phyloP scores from a whole-genome alignment of 371 early-diverging fungal genomes.

The Mucor piriformis region DNA sequence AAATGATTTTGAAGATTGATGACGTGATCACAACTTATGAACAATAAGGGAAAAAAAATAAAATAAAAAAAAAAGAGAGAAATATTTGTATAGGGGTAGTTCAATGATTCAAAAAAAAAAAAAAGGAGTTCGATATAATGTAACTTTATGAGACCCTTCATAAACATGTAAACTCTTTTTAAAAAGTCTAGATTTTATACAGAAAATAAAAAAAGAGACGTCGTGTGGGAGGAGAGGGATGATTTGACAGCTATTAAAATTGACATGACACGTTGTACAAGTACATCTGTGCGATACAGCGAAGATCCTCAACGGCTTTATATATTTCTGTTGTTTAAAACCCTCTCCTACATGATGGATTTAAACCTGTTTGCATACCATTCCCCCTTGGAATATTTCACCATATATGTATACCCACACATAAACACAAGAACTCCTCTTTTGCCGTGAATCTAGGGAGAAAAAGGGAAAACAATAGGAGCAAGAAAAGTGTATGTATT shows the following conservation, averaged over 20 bases:
- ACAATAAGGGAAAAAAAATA: slow-evolving; percentile 10
- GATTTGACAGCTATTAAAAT: too few species aligned
- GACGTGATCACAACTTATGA: slow-evolving; percentile 78
- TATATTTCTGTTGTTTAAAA: not conserved
- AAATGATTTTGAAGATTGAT: slow-evolving; percentile 97
- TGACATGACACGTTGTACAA: slow-evolving; percentile 4
- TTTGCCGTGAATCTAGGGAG: not conserved
- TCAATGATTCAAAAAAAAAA: not conserved
- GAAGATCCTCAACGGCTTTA: not conserved
- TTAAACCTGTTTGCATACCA: slow-evolving; percentile 5
- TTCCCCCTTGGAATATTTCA: not conserved
- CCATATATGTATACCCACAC: too few species aligned
- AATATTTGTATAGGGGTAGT: not conserved
- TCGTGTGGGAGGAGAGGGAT: too few species aligned
- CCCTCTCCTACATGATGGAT: not conserved
- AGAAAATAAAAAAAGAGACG: not conserved
- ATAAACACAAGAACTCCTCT: too few species aligned
- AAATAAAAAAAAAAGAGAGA: slow-evolving; percentile 1
- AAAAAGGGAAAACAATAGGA: not conserved
- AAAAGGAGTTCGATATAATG: not conserved
- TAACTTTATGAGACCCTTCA: not conserved
- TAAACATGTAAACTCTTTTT: not conserved
- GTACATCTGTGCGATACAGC: not conserved
- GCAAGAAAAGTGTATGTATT: not conserved
- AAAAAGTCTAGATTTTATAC: too few species aligned